Evolutionary conservation across 208 protist species (phyloP), one percentile per base, ranked within the genome.

Genomic region (Crithidia thermophila): DNA sequence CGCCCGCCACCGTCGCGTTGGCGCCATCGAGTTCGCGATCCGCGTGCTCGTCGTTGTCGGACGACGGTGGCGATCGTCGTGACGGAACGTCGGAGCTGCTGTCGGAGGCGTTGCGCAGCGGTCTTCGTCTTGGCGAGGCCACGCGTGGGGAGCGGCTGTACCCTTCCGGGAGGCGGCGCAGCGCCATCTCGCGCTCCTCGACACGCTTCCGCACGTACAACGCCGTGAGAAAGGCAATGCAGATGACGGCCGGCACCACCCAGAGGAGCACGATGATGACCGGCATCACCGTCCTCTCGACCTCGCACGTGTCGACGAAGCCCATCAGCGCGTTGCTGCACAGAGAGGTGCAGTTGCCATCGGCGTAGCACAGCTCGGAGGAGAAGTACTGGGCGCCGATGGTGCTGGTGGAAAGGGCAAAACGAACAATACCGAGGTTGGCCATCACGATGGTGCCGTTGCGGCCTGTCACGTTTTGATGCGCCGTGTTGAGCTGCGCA

Each of bases 361-460:
- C 45, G 30, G 64, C 65, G 65, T 70, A 80, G 50, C 84, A 90
- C 33, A 87, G 16, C 39, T 55, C 11, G 5, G 81, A 81, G 36
- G 53, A 68, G 60, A 85, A 83, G 72, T 66, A 52, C 49, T 76
- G 72, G 7, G 58, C 56, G 0, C 63, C 78, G 4, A 50, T 30
- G n/a, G 63, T 60, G 46, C 46, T 7, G 25, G 57, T 27, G 16
- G 55, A 49, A 23, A 81, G 50, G 8, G 55, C 14, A 31, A 79
- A 84, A 47, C 25, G 61, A 5, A 84, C 72, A 18, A 75, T 6
- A 21, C 61, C 69, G 14, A 75, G 30, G 27, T 62, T 51, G 0
- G 65, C 23, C 42, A 79, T 63, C 39, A n/a, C 31, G 20, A 89
- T 30, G 11, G 20, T 51, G 43, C 75, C 79, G 13, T 28, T 21